Evolutionary conservation across 1,284 basidiomycete genomes (phyloP).

Genomic region (Hortiboletus rubellus): DNA sequence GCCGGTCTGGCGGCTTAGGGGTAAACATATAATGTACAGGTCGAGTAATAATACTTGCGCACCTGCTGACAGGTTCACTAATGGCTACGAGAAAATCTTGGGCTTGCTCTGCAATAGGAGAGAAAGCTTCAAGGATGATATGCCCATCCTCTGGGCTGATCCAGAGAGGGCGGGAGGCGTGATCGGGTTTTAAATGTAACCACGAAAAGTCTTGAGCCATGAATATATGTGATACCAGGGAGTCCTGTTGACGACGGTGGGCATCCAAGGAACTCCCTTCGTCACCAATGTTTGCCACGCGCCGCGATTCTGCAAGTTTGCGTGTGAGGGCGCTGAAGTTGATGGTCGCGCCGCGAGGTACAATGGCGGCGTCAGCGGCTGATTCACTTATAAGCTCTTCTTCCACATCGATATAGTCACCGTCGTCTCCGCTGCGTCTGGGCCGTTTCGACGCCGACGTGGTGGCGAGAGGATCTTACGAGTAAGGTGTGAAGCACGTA

Average conservation of each 20-base stretch:
- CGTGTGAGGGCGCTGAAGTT: constrained; percentile 79
- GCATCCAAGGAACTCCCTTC: constrained; percentile 50
- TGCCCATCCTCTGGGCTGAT: constrained; percentile 92
- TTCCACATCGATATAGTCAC: constrained; percentile 56
- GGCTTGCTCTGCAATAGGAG: constrained; percentile 95
- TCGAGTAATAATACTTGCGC: constrained; percentile 35
- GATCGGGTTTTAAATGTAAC: constrained; percentile 86
- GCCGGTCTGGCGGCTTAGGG: constrained; percentile 68
- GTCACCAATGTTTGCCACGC: constrained; percentile 40
- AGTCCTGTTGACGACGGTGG: constrained; percentile 69
- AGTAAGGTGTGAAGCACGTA: constrained; percentile 1
- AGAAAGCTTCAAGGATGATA: constrained; percentile 95
- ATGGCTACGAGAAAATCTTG: constrained; percentile 99
- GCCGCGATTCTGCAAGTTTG: constrained; percentile 64
- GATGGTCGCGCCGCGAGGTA: constrained; percentile 72
- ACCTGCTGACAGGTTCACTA: constrained; percentile 98
- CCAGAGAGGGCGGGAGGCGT: constrained; percentile 89
- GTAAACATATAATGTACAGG: constrained; percentile 34
- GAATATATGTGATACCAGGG: constrained; percentile 75
- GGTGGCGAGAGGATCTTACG: constrained; percentile 26
- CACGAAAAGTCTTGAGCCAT: constrained; percentile 82
- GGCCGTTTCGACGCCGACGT: constrained; percentile 50
- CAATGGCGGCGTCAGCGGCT: constrained; percentile 52
- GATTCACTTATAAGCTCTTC: constrained; percentile 52
- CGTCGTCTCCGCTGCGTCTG: constrained; percentile 47